Conservation (phyloP, 345 rosid species). For the Aquilaria yunnanensis region DNA sequence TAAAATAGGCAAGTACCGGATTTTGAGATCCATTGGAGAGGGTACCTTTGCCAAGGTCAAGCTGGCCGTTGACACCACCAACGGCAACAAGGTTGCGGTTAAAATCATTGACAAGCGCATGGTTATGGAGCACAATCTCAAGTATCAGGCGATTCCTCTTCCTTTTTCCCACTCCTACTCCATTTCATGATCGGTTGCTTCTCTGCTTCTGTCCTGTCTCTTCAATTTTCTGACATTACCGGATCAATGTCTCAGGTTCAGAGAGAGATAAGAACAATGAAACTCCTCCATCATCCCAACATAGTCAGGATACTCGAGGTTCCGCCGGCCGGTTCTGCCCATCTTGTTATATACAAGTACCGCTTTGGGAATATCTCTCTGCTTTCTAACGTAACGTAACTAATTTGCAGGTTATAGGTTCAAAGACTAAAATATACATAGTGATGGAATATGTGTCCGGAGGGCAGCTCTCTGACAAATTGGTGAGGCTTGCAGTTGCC, state of each 20-base stretch:
- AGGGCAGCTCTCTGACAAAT: conserved; percentile 78
- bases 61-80: conserved; percentile 63
- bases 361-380: neutral
- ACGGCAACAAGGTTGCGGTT: conserved; percentile 52
- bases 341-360: no score
- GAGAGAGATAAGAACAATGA: conserved; percentile 85
- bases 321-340: no score
- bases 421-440: conserved; percentile 81
- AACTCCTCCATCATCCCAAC: conserved; percentile 78
- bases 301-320: conserved; percentile 84
- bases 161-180: neutral
- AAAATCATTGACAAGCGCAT: conserved; percentile 73
- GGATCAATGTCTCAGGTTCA: conserved; percentile 39
- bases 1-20: conserved; percentile 58
- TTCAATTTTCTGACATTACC: conserved; percentile 13
- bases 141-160: conserved; percentile 41
- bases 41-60: conserved; percentile 92
- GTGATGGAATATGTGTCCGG: conserved; percentile 84
- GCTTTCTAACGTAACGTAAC: neutral
- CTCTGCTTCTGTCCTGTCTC: neutral
- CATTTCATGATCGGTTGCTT: conserved; percentile 1
- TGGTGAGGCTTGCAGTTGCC: conserved; percentile 32
- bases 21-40: conserved; percentile 72
- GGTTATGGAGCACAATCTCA: conserved; percentile 65
- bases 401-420: conserved; percentile 61